Base-by-base conservation (phyloP, 495 filamentous ascomycete genomes). In the Penicillium arizonense region DNA sequence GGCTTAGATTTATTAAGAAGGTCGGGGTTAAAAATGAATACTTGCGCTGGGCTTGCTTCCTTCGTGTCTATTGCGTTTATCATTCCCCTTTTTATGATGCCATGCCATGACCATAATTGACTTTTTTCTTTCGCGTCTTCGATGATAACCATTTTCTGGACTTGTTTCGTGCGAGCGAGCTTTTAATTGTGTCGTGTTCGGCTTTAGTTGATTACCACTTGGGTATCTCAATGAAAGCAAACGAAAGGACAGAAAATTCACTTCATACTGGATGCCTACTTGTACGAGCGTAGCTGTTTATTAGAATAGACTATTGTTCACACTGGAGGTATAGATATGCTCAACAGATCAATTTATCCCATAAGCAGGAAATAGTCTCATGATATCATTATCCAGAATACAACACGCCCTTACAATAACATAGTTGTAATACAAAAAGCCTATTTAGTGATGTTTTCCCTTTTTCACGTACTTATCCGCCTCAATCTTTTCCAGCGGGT, bases 401-500 rank as follows among this genome's bases (percentile, higher is more conserved):
- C 16, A 18, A 37, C 46, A 37, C 18, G 14, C 20, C 26, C 30
- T 7, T 16, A 30, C 18, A 32, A 7, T 18, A 14, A 4, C 9
- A 21, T 32, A 18, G 13, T 30, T 30, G 39, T 26, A 24, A 10
- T 53, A n/a, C 8, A 30, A 24, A 28, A 18, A 51, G 11, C 14
- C 28, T 1, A 18, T 20, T 59, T 41, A 61, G 45, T 62, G 47
- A 35, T 53, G 56, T 35, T 48, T 33, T 16, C 65, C 57, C 70
- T 86, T n/a, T n/a, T n/a, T 86, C 14, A 62, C 65, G 47, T 77
- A 81, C 77, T 91, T 91, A 41, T 77, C 78, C 53, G 81, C 75
- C 46, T 87, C 81, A n/a, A 76, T 73, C 38, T 87, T 81, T 57
- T 91, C 89, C 43, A 94, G 64, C 9, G 77, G 75, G 33, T 85